Conservation (phyloP, 2,329 filamentous ascomycete species). For the Xylariaceae sp. region DNA sequence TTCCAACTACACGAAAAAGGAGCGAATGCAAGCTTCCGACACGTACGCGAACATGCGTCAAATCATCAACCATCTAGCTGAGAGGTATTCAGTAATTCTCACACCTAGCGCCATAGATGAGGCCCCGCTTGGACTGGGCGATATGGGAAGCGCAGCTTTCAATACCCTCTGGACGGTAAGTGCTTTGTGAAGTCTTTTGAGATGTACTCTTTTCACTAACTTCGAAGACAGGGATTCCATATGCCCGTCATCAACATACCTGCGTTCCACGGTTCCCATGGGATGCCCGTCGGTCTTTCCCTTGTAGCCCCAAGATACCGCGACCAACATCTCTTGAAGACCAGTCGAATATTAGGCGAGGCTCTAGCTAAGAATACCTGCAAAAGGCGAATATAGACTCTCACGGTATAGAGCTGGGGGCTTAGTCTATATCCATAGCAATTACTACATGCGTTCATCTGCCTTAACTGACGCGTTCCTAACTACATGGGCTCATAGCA, state of each 20-base stretch:
- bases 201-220: not conserved
- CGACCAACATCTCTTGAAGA: slow-evolving; percentile 5
- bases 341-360: not conserved
- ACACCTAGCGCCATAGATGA: slow-evolving; percentile 5
- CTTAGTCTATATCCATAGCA: too few species aligned
- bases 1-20: too few species aligned
- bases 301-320: not conserved
- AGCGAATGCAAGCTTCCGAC: too few species aligned
- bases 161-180: slow-evolving; percentile 5
- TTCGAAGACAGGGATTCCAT: not conserved
- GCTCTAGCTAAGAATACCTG: not conserved
- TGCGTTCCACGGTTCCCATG: not conserved
- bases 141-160: not conserved
- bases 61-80: too few species aligned
- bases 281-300: slow-evolving; percentile 1
- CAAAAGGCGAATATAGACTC: not conserved
- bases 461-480: too few species aligned
- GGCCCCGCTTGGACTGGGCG: not conserved
- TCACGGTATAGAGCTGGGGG: too few species aligned
- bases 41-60: too few species aligned
- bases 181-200: not conserved
- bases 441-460: too few species aligned
- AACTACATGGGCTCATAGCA: too few species aligned
- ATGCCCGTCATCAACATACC: slow-evolving; percentile 4
- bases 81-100: slow-evolving; percentile 2